A percentile compares a stretch with the other conserved stretches of the same genome.
Conservation (phyloP, 2,329 filamentous ascomycete genomes). For the Rutstroemia sp. region DNA sequence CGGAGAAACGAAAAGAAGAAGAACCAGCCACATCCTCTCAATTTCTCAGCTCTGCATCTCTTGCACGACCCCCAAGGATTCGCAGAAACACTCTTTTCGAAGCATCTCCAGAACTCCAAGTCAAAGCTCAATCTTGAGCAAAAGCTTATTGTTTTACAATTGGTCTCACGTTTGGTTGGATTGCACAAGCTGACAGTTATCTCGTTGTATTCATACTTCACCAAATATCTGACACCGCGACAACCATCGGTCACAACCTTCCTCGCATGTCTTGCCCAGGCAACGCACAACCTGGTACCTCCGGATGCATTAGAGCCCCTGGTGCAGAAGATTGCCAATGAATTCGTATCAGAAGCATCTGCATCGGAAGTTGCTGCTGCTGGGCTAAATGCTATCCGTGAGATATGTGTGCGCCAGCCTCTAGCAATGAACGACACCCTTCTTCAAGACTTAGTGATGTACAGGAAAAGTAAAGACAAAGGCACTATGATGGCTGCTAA, state of each 20-base stretch:
- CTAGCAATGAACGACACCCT: slow-evolving; percentile 94
- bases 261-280: slow-evolving; percentile 84
- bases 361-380: slow-evolving; percentile 87
- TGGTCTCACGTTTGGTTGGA: slow-evolving; percentile 85
- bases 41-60: slow-evolving; percentile 92
- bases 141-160: slow-evolving; percentile 80
- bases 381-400: slow-evolving; percentile 88
- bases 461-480: slow-evolving; percentile 96
- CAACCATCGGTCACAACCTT: slow-evolving; percentile 52
- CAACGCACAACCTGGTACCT: slow-evolving; percentile 83
- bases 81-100: slow-evolving; percentile 80
- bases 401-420: slow-evolving; percentile 87
- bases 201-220: slow-evolving; percentile 65
- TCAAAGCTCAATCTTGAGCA: slow-evolving; percentile 81
- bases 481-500: slow-evolving; percentile 98
- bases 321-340: slow-evolving; percentile 92
- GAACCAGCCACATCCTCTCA: slow-evolving; percentile 76
- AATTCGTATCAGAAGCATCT: slow-evolving; percentile 93
- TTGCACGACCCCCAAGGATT: slow-evolving; percentile 93
- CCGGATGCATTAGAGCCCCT: slow-evolving; percentile 88
- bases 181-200: slow-evolving; percentile 88
- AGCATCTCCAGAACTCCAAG: slow-evolving; percentile 83
- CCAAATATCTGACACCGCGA: slow-evolving; percentile 11
- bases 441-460: slow-evolving; percentile 92
- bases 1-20: slow-evolving; percentile 84